Evolutionary conservation across 805 yeast species (phyloP), one percentile per base, ranked within the genome.

Genomic region (Saccharomycopsis malanga): DNA sequence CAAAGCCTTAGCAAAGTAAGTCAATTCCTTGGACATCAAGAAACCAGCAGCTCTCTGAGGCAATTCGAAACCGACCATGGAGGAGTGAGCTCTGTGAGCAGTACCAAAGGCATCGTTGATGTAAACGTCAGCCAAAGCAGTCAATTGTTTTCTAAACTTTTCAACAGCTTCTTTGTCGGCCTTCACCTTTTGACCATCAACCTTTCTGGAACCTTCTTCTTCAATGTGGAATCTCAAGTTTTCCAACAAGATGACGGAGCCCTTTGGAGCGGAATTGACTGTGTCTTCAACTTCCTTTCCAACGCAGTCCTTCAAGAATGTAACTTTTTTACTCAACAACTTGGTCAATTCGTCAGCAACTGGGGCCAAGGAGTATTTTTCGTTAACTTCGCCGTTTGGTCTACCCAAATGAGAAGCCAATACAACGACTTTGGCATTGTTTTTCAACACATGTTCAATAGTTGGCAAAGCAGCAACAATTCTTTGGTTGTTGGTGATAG

Each of bases 401-500:
- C 99, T 88, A 65, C 99, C 99, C 68, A 93, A 78, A 70, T 93
- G 99, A 53, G 98, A 89, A 57, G 97, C 98, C 60, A 93, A 79
- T 58, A 93, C 74, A 57, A 93, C 82, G 57, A 80, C 87, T 77
- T 83, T 87, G 65, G 99, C 96, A 63, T 84, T 78, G 58, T 91
- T 83, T 65, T 86, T 91, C 66, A 85, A 73, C 46, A 91, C 97
- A 69, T 91, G 93, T 72, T 94, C 70, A 74, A 93, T 93, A 59
- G 99, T 91, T 69, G 99, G 99, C 62, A 94, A 73, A 58, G 99
- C 98, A 67, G 98, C 99, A 62, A 89, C 98, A 65, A 93, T 93
- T 75, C 99, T 84, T 76, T 93, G 98, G 77, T 93, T 94, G 81
- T 94, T 93, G 74, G 99, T 94, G 77, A 93, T 93, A 67, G 82